Evolutionary conservation across 2,329 filamentous ascomycete genomes (phyloP).

Genomic region (Chalaropsis ovoidea): DNA sequence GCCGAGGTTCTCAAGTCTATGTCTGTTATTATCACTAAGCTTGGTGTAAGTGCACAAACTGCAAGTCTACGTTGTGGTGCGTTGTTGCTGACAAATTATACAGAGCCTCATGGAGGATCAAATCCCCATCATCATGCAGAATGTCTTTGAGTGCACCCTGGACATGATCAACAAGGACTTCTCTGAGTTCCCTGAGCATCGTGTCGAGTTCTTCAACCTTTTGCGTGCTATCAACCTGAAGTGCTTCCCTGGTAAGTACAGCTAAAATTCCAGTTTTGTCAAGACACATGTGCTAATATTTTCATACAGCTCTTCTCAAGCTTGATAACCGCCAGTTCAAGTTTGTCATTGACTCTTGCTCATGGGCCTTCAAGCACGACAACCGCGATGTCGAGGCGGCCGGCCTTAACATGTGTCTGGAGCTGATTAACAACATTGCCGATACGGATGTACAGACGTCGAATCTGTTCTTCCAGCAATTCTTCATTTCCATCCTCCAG

Average conservation of each 20-base stretch:
- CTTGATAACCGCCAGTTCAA: slow-evolving; percentile 96
- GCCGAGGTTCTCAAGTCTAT: slow-evolving; percentile 95
- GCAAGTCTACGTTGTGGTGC: slow-evolving; percentile 25
- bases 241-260: slow-evolving; percentile 66
- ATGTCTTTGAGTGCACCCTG: slow-evolving; percentile 94
- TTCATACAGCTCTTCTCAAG: slow-evolving; percentile 60
- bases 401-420: slow-evolving; percentile 94
- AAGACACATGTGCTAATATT: slow-evolving; percentile 15
- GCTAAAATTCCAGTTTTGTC: not conserved
- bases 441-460: slow-evolving; percentile 78
- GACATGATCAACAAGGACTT: slow-evolving; percentile 99
- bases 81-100: slow-evolving; percentile 30
- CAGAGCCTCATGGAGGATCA: slow-evolving; percentile 95
- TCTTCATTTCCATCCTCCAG: slow-evolving; percentile 90
- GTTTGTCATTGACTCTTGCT: slow-evolving; percentile 97
- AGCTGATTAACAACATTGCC: slow-evolving; percentile 94
- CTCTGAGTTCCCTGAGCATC: slow-evolving; percentile 95
- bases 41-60: slow-evolving; percentile 60
- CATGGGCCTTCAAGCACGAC: slow-evolving; percentile 99
- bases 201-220: slow-evolving; percentile 99
- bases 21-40: slow-evolving; percentile 92
- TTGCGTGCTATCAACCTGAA: slow-evolving; percentile 91
- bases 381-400: slow-evolving; percentile 96
- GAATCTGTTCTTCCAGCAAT: slow-evolving; percentile 94
- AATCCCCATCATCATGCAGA: slow-evolving; percentile 94